Base-by-base conservation (phyloP, 2,329 filamentous ascomycete genomes). In the Grosmannia huntii region DNA sequence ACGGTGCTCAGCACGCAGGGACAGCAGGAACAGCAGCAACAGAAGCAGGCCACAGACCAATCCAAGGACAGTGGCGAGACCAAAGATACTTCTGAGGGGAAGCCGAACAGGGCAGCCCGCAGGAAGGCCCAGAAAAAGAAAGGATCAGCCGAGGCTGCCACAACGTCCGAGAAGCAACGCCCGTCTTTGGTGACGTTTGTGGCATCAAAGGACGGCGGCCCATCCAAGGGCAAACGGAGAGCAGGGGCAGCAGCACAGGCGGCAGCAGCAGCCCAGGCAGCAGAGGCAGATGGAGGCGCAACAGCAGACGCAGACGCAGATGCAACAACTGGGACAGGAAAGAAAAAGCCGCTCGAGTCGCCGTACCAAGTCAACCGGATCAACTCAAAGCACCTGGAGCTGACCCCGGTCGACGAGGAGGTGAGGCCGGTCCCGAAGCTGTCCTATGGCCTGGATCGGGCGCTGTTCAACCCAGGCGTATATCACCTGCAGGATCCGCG, bases 401-500 rank as follows among this genome's bases (percentile, higher is more conserved):
- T 72, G 27, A 57, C 28, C 5, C 69, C 74, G 11, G 64, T 76
- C 11, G 62, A 68, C 1, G 67, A 68, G 33, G 57, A 62, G 11
- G 66, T 70, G 49, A 65, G 68, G 11, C 66, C 69, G 4, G 77
- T 83, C 12, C 87, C 90, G 1, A 72, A 72, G 28, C 74, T 96
- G 2, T 76, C 82, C 2, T 86, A 94, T 68, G 86, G 87, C 7
- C 76, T 96, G 36, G 89, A 95, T 61, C 81, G 90, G 59, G 92
- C 95, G n/a, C 75, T 99, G 3, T 99, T 99, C 78, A 99, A 96
- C 66, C 86, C 86, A 2, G 91, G 94, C 25, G 89, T 96, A 44
- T 96, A 96, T 69, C 85, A 89, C 55, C 80, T 99, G 56, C 91
- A 95, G 71, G 94, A 99, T 69, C 84, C 86, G 27, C 82, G 89